Conservation (phyloP, 192 early-diverging fungal genomes). For the Linnemannia schmuckeri region DNA sequence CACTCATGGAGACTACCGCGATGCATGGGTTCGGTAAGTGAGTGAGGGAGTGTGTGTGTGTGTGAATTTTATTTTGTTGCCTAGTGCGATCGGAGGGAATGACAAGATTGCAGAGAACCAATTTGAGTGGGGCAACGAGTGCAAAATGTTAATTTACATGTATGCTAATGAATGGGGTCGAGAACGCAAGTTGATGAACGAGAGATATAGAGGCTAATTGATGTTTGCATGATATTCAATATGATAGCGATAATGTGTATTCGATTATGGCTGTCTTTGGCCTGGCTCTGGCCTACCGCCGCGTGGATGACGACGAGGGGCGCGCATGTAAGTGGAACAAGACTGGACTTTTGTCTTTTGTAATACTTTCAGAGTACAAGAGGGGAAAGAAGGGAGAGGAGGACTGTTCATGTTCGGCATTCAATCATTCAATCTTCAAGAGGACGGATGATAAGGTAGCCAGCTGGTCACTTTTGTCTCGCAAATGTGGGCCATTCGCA, state of each 20-base stretch:
- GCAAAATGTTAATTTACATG: neutral
- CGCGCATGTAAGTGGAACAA: conserved; percentile 73
- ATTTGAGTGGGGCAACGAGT: neutral
- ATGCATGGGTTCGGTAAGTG: conserved; percentile 86
- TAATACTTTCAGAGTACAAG: neutral
- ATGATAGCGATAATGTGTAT: conserved; percentile 85
- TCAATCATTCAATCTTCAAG: neutral
- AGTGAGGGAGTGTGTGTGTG: neutral
- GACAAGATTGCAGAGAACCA: neutral
- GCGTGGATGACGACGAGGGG: conserved; percentile 86
- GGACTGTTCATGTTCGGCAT: neutral
- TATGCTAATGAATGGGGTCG: too few species aligned
- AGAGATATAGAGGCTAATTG: neutral
- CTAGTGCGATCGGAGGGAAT: neutral
- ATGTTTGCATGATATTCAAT: neutral
- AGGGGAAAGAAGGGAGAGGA: neutral
- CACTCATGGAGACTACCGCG: conserved; percentile 86
- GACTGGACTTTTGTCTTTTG: neutral
- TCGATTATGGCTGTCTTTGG: conserved; percentile 89
- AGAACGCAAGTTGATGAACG: too few species aligned
- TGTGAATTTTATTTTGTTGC: neutral
- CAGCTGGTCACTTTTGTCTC: neutral
- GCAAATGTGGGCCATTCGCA: neutral
- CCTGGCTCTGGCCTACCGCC: conserved; percentile 83
- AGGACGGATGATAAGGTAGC: neutral